These are phyloP conservation scores for Stylosanthes scabra DNA, from an alignment of 331 rosid genomes.

Conservation along the genomic window DNA sequence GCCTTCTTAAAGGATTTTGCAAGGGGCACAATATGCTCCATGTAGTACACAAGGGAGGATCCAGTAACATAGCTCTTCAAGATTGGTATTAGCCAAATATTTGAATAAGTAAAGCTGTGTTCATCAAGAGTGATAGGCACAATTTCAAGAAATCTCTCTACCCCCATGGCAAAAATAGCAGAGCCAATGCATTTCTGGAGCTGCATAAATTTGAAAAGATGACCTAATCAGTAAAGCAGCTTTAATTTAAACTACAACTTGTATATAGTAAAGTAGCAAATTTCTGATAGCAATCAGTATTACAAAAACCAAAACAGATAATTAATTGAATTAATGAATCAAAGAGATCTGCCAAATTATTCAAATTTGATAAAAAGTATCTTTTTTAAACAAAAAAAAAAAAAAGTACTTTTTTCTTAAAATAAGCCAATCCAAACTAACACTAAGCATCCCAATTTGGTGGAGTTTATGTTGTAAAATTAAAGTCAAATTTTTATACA, in stretches of 20 bases:
- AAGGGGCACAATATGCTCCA: constrained; percentile 79
- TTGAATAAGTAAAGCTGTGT: constrained; percentile 53
- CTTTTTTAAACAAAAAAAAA: no score
- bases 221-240: constrained; percentile 30
- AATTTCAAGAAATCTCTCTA: constrained; percentile 71
- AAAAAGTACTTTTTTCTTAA: no score
- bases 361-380: no score
- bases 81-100: constrained; percentile 85
- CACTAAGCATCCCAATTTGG: no score
- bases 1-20: constrained; percentile 82
- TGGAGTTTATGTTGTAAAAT: no score
- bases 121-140: constrained; percentile 73
- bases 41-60: constrained; percentile 77
- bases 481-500: no score
- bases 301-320: background rate
- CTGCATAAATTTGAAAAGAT: constrained; percentile 54
- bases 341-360: no score
- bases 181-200: constrained; percentile 83
- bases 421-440: no score
- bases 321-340: background rate
- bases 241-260: background rate
- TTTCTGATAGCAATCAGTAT: no score
- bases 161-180: constrained; percentile 89
- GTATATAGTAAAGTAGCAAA: no score
- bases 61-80: constrained; percentile 71